A percentile compares a stretch with the other conserved stretches of the same genome.
Conservation (phyloP, 2,329 filamentous ascomycete genomes). For the Cytospora piceicola region DNA sequence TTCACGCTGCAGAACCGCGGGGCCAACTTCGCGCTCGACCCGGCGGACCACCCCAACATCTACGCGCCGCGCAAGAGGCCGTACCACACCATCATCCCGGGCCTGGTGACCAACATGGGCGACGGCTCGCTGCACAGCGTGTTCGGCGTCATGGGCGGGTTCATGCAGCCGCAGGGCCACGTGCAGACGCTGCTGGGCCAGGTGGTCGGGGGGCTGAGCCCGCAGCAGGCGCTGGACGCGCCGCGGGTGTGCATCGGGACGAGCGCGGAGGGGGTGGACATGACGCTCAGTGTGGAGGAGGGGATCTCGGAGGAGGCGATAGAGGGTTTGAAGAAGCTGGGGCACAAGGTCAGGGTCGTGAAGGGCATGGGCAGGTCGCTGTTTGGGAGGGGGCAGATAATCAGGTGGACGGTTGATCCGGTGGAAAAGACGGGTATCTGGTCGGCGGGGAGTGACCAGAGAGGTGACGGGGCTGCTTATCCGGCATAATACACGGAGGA, state of each 20-base stretch:
- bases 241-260: constrained; percentile 88
- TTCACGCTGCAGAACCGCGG: constrained; percentile 96
- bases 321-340: constrained; percentile 67
- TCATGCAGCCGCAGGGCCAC: constrained; percentile 98
- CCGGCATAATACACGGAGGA: constrained; percentile 44
- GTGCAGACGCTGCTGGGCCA: constrained; percentile 92
- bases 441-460: constrained; percentile 85
- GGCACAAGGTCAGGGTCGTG: constrained; percentile 74
- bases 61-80: constrained; percentile 83
- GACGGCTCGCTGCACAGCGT: constrained; percentile 80
- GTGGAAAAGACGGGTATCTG: constrained; percentile 73
- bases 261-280: constrained; percentile 67
- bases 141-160: constrained; percentile 97
- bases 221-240: constrained; percentile 87
- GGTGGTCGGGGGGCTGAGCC: constrained; percentile 77
- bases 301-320: constrained; percentile 73
- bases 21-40: constrained; percentile 76
- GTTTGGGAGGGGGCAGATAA: constrained; percentile 89
- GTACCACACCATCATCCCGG: constrained; percentile 98
- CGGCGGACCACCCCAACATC: constrained; percentile 72
- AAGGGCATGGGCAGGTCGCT: constrained; percentile 65
- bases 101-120: constrained; percentile 76
- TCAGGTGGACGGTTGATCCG: constrained; percentile 73
- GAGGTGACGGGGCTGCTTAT: constrained; percentile 78
- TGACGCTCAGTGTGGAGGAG: constrained; percentile 78